A percentile compares a stretch with the other conserved stretches of the same genome.
Evolutionary conservation across 2,329 filamentous ascomycete genomes (phyloP).

Genomic region (Aphanocladium album): DNA sequence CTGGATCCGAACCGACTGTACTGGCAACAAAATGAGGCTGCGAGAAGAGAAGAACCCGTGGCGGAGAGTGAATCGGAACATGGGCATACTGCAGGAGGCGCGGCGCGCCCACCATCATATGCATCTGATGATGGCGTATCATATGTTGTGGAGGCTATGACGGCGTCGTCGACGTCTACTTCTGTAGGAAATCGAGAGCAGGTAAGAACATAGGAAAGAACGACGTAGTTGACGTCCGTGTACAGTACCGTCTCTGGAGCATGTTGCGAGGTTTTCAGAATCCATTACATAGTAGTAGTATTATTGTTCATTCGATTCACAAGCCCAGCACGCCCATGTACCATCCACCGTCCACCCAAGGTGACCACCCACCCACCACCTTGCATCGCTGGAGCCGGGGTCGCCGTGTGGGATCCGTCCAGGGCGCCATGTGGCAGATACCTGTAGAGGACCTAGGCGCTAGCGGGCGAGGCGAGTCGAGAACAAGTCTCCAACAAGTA

Average conservation of each 20-base stretch:
- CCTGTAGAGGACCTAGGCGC: not conserved
- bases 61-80: slow-evolving; percentile 18
- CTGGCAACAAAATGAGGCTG: slow-evolving; percentile 63
- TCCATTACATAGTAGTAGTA: not conserved
- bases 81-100: slow-evolving; percentile 19
- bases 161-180: slow-evolving; percentile 42
- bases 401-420: not conserved
- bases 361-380: not conserved
- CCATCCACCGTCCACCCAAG: too few species aligned
- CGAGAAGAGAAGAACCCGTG: slow-evolving; percentile 17
- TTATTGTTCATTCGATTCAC: not conserved
- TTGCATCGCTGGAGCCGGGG: not conserved
- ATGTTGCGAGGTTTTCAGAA: not conserved
- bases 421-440: not conserved
- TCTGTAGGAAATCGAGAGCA: not conserved
- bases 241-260: not conserved
- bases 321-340: too few species aligned
- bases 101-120: slow-evolving; percentile 65
- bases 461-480: not conserved
- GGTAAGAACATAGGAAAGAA: not conserved
- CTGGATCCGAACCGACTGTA: slow-evolving; percentile 77
- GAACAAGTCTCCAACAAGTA: not conserved
- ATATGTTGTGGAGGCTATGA: slow-evolving; percentile 65
- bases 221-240: not conserved
- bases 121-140: slow-evolving; percentile 68